Conservation (phyloP, 768 basidiomycete species). For the Mycena indigotica region DNA sequence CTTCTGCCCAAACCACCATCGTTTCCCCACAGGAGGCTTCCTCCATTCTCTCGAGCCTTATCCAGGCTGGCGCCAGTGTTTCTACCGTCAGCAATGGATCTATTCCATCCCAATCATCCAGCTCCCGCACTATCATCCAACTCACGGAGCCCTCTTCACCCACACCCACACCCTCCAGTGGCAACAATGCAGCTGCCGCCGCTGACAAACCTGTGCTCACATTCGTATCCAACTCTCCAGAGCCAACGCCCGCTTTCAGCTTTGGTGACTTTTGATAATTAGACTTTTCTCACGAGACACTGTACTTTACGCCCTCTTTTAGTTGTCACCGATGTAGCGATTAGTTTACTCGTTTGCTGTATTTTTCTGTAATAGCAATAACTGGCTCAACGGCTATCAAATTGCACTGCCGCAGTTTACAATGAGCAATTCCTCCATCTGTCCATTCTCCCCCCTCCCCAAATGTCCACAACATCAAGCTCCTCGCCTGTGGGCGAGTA, state of each 20-base stretch:
- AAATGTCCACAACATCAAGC: neutral
- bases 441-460: neutral
- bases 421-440: neutral
- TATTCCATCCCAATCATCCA: neutral
- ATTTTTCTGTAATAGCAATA: too few relatives aligned
- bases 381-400: neutral
- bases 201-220: too few relatives aligned
- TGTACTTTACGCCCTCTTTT: too few relatives aligned
- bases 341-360: too few relatives aligned
- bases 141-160: neutral
- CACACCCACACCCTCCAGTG: neutral
- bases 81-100: slow-evolving; percentile 2
- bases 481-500: neutral
- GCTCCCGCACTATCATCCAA: neutral
- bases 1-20: slow-evolving; percentile 30
- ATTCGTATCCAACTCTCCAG: too few relatives aligned
- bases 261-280: too few relatives aligned
- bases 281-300: too few relatives aligned
- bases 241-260: too few relatives aligned
- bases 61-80: slow-evolving; percentile 25
- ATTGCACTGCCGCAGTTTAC: neutral
- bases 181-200: neutral
- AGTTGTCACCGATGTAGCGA: too few relatives aligned
- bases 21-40: slow-evolving; percentile 46
- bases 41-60: slow-evolving; percentile 41